phyloP scores from a whole-genome alignment of 495 filamentous ascomycete genomes.

The Neurospora sp. region DNA sequence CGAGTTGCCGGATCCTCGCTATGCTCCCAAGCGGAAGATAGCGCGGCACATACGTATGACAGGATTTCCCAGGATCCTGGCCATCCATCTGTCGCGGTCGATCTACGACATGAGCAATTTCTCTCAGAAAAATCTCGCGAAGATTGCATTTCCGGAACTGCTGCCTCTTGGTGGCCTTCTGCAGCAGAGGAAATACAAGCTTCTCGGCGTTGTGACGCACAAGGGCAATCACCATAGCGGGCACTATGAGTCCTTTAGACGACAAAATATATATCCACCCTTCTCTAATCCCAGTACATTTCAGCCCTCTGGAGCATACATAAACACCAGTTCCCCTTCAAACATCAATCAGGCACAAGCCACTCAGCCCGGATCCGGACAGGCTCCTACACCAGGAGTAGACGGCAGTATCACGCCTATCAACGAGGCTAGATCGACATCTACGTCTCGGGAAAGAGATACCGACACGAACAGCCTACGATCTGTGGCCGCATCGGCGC shows the following conservation, averaged over 20 bases:
- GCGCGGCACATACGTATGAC: conserved; percentile 78
- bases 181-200: conserved; percentile 66
- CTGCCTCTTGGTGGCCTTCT: conserved; percentile 73
- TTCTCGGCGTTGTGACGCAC: conserved; percentile 83
- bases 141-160: conserved; percentile 80
- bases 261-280: conserved; percentile 63
- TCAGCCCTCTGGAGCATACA: conserved; percentile 58
- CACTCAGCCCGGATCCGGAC: conserved; percentile 28
- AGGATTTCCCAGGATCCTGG: conserved; percentile 75
- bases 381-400: conserved; percentile 12
- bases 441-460: conserved; percentile 13
- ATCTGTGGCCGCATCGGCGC: conserved; percentile 34
- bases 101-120: conserved; percentile 66
- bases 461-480: conserved; percentile 29
- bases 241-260: conserved; percentile 92
- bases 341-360: conserved; percentile 23
- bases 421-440: conserved; percentile 27
- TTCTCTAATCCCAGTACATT: conserved; percentile 76
- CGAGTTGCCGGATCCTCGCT: conserved; percentile 58
- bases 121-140: conserved; percentile 88
- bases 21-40: conserved; percentile 73
- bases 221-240: conserved; percentile 94
- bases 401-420: conserved; percentile 21
- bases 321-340: neutral
- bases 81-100: conserved; percentile 85